These are phyloP conservation scores for Pinus taeda DNA, from an alignment of 75 land plant genomes.

Conservation along the genomic window DNA sequence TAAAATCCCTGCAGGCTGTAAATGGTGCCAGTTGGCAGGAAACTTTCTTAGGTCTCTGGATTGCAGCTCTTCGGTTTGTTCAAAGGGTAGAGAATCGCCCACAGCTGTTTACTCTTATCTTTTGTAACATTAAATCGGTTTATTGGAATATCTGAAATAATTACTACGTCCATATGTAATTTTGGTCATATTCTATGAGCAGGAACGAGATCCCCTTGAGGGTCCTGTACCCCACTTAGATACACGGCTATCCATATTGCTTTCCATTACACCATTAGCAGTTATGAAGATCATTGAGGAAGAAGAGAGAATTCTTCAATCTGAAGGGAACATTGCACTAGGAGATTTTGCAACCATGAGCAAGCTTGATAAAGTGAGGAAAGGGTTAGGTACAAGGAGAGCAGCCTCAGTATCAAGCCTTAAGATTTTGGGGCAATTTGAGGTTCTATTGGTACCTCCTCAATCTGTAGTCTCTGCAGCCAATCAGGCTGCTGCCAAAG, in stretches of 20 bases:
- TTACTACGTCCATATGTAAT: neutral
- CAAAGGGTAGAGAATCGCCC: conserved; percentile 54
- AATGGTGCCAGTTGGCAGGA: conserved; percentile 87
- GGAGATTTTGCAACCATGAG: neutral
- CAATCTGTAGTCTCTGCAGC: conserved; percentile 53
- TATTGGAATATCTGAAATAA: neutral
- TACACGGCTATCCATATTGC: conserved; percentile 75
- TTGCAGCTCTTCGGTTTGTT: conserved; percentile 74
- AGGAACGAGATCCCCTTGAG: conserved; percentile 76
- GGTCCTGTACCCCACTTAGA: conserved; percentile 78
- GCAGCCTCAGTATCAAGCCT: conserved; percentile 62
- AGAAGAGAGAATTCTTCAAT: conserved; percentile 23
- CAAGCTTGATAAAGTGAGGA: conserved; percentile 24
- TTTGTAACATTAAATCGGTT: neutral
- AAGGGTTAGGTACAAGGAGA: conserved; percentile 25
- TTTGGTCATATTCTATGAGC: conserved; percentile 13
- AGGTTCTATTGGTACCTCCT: conserved; percentile 61
- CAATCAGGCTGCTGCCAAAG: conserved; percentile 63
- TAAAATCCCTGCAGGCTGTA: conserved; percentile 53
- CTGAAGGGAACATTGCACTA: neutral
- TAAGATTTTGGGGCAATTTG: conserved; percentile 68
- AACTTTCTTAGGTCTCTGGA: conserved; percentile 77
- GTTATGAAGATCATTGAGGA: conserved; percentile 51
- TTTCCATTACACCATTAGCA: conserved; percentile 72
- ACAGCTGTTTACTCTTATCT: neutral